Percentiles rank a stretch among this genome's conserved stretches.
phyloP scores from a whole-genome alignment of 805 yeast species.

The Yarrowia bubula region DNA sequence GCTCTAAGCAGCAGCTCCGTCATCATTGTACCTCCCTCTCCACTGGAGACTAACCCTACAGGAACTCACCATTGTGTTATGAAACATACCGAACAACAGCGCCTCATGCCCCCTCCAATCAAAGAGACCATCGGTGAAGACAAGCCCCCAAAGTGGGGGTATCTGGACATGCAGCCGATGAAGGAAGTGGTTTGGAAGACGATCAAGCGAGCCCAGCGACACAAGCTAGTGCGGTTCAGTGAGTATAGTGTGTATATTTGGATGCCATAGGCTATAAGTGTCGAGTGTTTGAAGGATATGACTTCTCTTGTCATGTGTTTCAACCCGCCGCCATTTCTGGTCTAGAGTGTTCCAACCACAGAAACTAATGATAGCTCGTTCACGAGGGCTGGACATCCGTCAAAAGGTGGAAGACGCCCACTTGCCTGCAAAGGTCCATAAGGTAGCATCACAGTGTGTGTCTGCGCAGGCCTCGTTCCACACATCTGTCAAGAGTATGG shows the following conservation, averaged over 20 bases:
- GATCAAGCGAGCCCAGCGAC: background rate
- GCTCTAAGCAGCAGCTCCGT: background rate
- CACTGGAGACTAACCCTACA: background rate
- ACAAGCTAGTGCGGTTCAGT: constrained; percentile 13
- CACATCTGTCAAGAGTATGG: background rate
- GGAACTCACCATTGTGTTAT: background rate
- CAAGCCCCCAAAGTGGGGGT: background rate
- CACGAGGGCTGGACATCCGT: background rate
- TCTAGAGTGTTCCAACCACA: no score
- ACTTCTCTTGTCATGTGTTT: no score
- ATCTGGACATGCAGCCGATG: background rate
- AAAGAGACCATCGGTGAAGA: background rate
- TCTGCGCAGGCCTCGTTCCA: constrained; percentile 16
- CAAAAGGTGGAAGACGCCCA: background rate
- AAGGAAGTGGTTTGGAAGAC: background rate
- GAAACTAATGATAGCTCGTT: background rate
- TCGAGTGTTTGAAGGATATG: background rate
- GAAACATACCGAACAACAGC: background rate
- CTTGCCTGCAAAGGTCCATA: background rate
- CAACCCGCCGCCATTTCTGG: no score
- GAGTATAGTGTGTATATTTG: background rate
- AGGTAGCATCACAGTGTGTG: background rate
- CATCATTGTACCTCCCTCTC: constrained; percentile 4
- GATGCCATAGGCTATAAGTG: background rate
- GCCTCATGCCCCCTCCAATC: background rate